Evolutionary conservation across 2,329 filamentous ascomycete genomes (phyloP).

Genomic region (Albophoma yamanashiensis): DNA sequence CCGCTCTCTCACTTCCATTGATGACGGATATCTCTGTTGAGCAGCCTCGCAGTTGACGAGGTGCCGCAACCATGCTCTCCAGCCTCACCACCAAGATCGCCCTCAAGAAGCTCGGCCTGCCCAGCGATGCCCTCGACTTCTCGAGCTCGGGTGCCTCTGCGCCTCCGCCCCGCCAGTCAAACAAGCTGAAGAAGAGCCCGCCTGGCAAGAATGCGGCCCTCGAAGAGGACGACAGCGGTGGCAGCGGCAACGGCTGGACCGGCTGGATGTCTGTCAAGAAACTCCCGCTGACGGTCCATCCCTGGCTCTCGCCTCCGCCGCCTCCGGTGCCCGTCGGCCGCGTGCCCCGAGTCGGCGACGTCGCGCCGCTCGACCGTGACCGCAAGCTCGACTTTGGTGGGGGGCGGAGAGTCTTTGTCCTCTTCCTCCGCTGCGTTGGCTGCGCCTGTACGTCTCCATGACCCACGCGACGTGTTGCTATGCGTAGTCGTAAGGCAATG

Average conservation of each 20-base stretch:
- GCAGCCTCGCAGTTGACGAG: not conserved
- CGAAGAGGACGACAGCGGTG: slow-evolving; percentile 16
- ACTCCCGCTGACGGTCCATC: slow-evolving; percentile 40
- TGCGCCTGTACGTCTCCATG: slow-evolving; percentile 37
- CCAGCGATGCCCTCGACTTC: slow-evolving; percentile 36
- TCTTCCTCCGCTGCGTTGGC: slow-evolving; percentile 44
- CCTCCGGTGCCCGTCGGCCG: slow-evolving; percentile 34
- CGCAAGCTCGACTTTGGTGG: slow-evolving; percentile 30
- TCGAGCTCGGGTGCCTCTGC: slow-evolving; percentile 16
- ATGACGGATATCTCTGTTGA: not conserved
- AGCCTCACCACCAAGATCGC: slow-evolving; percentile 47
- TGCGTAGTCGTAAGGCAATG: not conserved
- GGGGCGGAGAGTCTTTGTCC: slow-evolving; percentile 34
- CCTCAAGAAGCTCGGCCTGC: slow-evolving; percentile 44
- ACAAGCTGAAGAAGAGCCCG: slow-evolving; percentile 21
- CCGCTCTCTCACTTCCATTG: not conserved
- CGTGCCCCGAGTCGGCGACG: slow-evolving; percentile 35
- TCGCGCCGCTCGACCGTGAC: slow-evolving; percentile 36
- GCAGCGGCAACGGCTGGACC: slow-evolving; percentile 22
- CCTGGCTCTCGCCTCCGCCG: slow-evolving; percentile 41
- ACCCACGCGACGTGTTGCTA: slow-evolving; percentile 1
- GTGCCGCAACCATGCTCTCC: slow-evolving; percentile 35
- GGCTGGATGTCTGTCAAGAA: slow-evolving; percentile 39
- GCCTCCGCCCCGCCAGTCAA: slow-evolving; percentile 1
- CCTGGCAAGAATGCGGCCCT: slow-evolving; percentile 7